phyloP scores from a whole-genome alignment of 306 rosid species.

The Mimosa pudica region DNA sequence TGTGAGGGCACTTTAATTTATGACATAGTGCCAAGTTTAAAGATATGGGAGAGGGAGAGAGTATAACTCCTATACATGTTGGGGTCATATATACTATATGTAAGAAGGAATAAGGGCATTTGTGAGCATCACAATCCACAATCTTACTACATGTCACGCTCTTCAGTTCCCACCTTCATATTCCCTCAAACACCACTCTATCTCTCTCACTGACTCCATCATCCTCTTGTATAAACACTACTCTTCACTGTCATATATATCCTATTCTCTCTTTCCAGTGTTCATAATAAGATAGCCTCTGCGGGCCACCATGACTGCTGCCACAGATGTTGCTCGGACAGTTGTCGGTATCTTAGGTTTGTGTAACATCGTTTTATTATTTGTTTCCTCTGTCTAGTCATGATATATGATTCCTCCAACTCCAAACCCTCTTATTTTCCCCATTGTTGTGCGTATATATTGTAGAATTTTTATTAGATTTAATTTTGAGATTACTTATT shows the following conservation, averaged over 20 bases:
- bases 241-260: neutral
- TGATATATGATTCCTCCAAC: neutral
- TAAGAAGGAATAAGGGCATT: constrained; percentile 9
- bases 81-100: constrained; percentile 3
- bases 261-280: too few species aligned
- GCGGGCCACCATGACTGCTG: constrained; percentile 49
- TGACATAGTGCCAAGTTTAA: constrained; percentile 39
- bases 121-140: neutral
- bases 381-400: neutral
- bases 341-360: constrained; percentile 63
- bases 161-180: constrained; percentile 35
- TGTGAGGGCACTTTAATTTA: constrained; percentile 39
- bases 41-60: neutral
- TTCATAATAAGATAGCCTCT: neutral
- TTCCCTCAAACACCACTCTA: neutral
- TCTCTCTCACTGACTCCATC: neutral
- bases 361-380: neutral
- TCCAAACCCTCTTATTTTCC: too few species aligned
- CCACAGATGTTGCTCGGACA: constrained; percentile 62
- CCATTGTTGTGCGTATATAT: too few species aligned
- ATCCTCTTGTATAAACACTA: neutral
- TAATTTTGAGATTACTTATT: neutral
- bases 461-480: neutral
- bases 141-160: constrained; percentile 46
- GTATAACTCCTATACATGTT: too few species aligned